Conservation (phyloP, 2,329 filamentous ascomycete species). For the Pseudogymnoascus sp. region DNA sequence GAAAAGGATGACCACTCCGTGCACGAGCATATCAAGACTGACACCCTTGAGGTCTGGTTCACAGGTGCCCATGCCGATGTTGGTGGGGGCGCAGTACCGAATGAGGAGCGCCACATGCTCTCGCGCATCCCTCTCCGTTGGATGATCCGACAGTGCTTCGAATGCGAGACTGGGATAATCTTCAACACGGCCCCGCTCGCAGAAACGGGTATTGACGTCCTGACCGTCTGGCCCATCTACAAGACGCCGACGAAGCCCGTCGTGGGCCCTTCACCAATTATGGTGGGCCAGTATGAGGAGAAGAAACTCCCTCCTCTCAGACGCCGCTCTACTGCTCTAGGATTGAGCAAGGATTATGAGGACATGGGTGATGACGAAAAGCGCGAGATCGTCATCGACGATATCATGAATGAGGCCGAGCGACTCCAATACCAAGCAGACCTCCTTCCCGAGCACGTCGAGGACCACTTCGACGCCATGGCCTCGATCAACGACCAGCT, state of each 20-base stretch:
- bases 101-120: conserved; percentile 36
- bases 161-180: conserved; percentile 39
- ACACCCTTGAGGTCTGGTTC: conserved; percentile 42
- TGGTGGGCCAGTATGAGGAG: conserved; percentile 31
- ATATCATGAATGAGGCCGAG: conserved; percentile 8
- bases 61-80: conserved; percentile 37
- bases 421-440: conserved; percentile 15
- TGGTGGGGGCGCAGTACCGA: conserved; percentile 37
- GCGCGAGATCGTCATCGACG: background rate
- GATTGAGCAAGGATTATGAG: conserved; percentile 22
- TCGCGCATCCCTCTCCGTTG: conserved; percentile 39
- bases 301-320: conserved; percentile 28
- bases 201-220: conserved; percentile 36
- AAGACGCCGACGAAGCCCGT: conserved; percentile 26
- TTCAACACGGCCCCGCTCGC: conserved; percentile 34
- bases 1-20: conserved; percentile 12
- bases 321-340: conserved; percentile 27
- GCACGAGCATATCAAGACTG: conserved; percentile 27
- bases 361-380: conserved; percentile 17
- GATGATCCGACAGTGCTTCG: conserved; percentile 42
- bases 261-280: conserved; percentile 29
- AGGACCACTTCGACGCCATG: conserved; percentile 38
- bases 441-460: conserved; percentile 33
- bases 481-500: conserved; percentile 36
- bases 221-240: conserved; percentile 35